Conservation (phyloP, 768 basidiomycete genomes). For the Lactarius evosmus region DNA sequence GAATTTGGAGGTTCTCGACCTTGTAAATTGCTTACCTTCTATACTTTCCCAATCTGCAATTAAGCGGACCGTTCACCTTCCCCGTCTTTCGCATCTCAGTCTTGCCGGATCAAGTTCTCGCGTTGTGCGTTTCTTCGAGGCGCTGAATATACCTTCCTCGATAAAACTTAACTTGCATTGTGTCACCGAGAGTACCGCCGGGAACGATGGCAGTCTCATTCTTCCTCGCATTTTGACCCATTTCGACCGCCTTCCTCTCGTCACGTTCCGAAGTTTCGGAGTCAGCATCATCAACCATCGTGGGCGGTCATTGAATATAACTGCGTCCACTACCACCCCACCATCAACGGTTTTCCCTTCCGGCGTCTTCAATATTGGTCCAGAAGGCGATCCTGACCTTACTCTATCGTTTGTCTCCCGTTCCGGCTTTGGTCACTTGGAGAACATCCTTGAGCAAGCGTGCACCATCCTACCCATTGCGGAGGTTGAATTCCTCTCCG, state of each 20-base stretch:
- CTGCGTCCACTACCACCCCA: not conserved
- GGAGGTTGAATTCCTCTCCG: slow-evolving; percentile 10
- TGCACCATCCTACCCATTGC: slow-evolving; percentile 7
- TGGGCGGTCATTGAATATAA: not conserved
- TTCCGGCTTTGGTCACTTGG: not conserved
- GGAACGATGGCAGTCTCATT: not conserved
- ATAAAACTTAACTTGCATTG: slow-evolving; percentile 10
- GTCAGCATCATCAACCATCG: not conserved
- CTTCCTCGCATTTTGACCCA: slow-evolving; percentile 6
- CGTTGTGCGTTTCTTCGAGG: slow-evolving; percentile 5
- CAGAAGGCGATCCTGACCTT: not conserved
- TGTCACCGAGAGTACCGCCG: not conserved
- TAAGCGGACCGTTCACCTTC: slow-evolving; percentile 5
- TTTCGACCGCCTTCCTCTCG: not conserved
- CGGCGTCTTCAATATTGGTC: not conserved
- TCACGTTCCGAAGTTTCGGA: slow-evolving; percentile 10
- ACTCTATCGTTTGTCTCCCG: not conserved
- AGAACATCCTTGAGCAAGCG: not conserved
- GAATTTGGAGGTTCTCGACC: slow-evolving; percentile 3
- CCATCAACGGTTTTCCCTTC: not conserved
- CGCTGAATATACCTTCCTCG: slow-evolving; percentile 1
- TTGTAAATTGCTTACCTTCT: slow-evolving; percentile 7
- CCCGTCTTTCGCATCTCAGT: slow-evolving; percentile 6
- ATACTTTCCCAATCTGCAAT: not conserved
- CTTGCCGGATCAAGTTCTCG: slow-evolving; percentile 6